Base-by-base conservation (phyloP, 2,329 filamentous ascomycete genomes). In the Aspergillus pseudoglaucus region DNA sequence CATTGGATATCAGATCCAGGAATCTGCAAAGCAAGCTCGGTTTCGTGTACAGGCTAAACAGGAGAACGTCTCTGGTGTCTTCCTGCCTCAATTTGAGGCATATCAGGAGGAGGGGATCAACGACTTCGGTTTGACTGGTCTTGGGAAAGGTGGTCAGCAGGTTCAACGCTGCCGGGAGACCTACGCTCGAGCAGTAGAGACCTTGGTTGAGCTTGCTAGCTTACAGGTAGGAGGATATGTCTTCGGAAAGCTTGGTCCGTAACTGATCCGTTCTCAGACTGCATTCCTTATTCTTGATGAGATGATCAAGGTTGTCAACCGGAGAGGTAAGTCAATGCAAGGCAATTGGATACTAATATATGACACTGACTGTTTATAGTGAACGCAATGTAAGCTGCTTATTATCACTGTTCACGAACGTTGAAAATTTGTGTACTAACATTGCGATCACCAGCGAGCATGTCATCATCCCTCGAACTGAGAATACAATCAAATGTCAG, bases 271-370 rank as follows among this genome's bases (percentile, higher is more conserved):
- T 42, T 40, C 39, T 10, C 59, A 85, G 81, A 98, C 93, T 55
- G 93, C 93, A 5, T 98, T 98, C 68, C 89, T 98, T 42, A 97
- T 97, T 56, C 72, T 98, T 51, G 93, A 98, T 67, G 93, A 98
- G 71, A 93, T 98, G 48, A 98, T 98, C 75, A 98, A 98, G 75
- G 90, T 97, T 22, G 93, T 98, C 47, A 98, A 98, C 69, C 83
- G 93, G 64, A 85, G 93, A 88, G 86, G 85, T 87, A 70, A 66
- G 76, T 65, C 3, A 30, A 42, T 9, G 17, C 37, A 22, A 18
- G n/a, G 39, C 37, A 2, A 17, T 20, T 20, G 18, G 9, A 2
- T 18, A 39, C 37, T 39, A 15, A 35, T 39, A 33, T 35, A 22
- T 44, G 44, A 42, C 43, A 40, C 64, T 68, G 59, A 68, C 51